A percentile compares a stretch with the other conserved stretches of the same genome.
Evolutionary conservation across 495 filamentous ascomycete species (phyloP).

Genomic region (Lindgomyces ingoldianus): DNA sequence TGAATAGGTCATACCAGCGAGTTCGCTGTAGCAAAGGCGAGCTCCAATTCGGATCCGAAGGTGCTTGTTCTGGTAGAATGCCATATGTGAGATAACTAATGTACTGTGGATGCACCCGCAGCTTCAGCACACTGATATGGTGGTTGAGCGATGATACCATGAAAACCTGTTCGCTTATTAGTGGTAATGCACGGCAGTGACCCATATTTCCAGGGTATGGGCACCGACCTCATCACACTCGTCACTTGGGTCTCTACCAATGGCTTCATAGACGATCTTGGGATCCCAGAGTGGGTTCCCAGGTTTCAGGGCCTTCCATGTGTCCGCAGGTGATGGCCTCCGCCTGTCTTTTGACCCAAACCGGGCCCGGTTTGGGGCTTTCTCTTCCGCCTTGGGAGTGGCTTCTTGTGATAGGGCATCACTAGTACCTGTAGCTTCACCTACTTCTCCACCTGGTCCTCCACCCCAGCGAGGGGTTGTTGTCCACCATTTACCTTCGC

Average conservation of each 20-base stretch:
- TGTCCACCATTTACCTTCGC: constrained; percentile 82
- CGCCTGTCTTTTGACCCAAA: constrained; percentile 21
- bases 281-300: constrained; percentile 66
- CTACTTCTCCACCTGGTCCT: constrained; percentile 48
- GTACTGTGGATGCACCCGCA: constrained; percentile 69
- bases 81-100: constrained; percentile 55
- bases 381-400: constrained; percentile 37
- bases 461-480: constrained; percentile 70
- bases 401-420: constrained; percentile 43
- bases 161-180: constrained; percentile 61
- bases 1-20: constrained; percentile 77
- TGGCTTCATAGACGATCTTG: constrained; percentile 68
- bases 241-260: constrained; percentile 60
- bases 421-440: constrained; percentile 47
- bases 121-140: constrained; percentile 73
- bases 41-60: constrained; percentile 34
- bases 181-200: not conserved
- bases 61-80: constrained; percentile 14
- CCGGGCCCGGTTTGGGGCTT: constrained; percentile 1
- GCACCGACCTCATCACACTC: constrained; percentile 59
- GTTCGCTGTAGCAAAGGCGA: constrained; percentile 66
- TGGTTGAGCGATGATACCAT: constrained; percentile 80
- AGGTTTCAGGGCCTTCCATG: constrained; percentile 44
- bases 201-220: not conserved
- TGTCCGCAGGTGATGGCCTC: constrained; percentile 37